Evolutionary conservation across 106 monocot genomes (phyloP).

Genomic region (Acanthochlamys bracteata): DNA sequence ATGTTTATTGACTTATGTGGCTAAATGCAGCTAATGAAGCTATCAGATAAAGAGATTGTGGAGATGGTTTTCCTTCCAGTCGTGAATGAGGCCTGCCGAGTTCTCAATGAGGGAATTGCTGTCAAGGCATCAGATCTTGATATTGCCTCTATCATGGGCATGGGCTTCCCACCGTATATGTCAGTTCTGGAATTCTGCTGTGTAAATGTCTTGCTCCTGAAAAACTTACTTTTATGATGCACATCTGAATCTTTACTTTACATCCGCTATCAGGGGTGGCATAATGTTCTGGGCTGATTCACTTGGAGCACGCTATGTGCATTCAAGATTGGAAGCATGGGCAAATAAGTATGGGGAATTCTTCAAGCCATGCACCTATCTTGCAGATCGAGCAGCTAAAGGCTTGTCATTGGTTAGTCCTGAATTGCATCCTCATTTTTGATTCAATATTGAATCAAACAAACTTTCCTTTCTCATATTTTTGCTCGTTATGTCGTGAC

Average conservation of each 20-base stretch:
- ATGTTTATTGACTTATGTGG: background rate
- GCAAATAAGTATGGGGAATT: constrained; percentile 57
- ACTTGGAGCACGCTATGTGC: constrained; percentile 61
- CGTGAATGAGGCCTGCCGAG: constrained; percentile 90
- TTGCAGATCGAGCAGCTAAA: constrained; percentile 52
- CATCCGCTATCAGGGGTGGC: constrained; percentile 50
- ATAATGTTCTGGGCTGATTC: constrained; percentile 88
- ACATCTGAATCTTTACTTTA: background rate
- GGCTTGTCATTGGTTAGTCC: constrained; percentile 62
- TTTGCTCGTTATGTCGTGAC: too few species aligned
- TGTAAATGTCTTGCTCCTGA: background rate
- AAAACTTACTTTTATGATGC: background rate
- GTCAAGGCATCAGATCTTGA: constrained; percentile 93
- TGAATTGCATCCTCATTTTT: too few species aligned
- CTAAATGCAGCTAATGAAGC: constrained; percentile 49
- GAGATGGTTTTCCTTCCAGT: constrained; percentile 95
- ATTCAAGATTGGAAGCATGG: constrained; percentile 53
- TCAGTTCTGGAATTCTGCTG: background rate
- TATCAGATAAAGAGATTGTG: constrained; percentile 64
- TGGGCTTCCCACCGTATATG: constrained; percentile 94
- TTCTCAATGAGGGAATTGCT: constrained; percentile 82
- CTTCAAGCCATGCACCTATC: constrained; percentile 76
- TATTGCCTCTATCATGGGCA: constrained; percentile 85
- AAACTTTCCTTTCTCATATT: too few species aligned
- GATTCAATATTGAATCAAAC: too few species aligned